Base-by-base conservation (phyloP, 805 yeast species). In the Pichia paraexigua region DNA sequence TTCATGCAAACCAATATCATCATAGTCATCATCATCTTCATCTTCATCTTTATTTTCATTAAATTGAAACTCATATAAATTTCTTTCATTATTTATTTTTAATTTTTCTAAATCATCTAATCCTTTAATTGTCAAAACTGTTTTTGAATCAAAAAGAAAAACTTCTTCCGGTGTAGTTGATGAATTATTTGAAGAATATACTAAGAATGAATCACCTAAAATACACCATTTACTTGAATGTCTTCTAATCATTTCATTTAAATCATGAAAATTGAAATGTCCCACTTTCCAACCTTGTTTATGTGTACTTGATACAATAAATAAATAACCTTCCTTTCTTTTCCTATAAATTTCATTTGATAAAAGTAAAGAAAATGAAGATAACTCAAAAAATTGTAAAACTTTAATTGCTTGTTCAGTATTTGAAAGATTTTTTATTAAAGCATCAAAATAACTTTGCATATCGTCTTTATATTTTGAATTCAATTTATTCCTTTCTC, bases 281-380 rank as follows among this genome's bases (percentile, higher is more conserved):
- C 94, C 87, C 7, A 92, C 97, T 59, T 95, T 75, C 98, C 99
- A 94, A 2, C 99, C 98, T 64, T 89, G 95, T 0, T 90, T 76
- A 55, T 80, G 81, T 0, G 98, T 92, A 0, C 89, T 81, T 1
- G 96, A 84, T 21, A 90, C 81, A 45, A 91, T 79, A 50, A 86
- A 79, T 52, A 92, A 66, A 47, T 80, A 79, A 2, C 99, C 99
- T 67, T 94, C 97, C 60, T 90, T 94, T 1, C 98, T 96, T 51
- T 80, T 81, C 61, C 75, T 85, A 0, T 87, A 85, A 28, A 80
- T 78, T 65, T 94, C 99, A 56, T 87, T 83, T 46, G 92, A 83
- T 41, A 94, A 71, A 46, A 90, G 71, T 10, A 94, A 81, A 8
- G 96, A 87, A 56, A 94, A 78, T 0, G 96, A 95, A 0, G 97